A percentile compares a stretch with the other conserved stretches of the same genome.
phyloP scores from a whole-genome alignment of 805 yeast species.

The Yarrowia hollandica region DNA sequence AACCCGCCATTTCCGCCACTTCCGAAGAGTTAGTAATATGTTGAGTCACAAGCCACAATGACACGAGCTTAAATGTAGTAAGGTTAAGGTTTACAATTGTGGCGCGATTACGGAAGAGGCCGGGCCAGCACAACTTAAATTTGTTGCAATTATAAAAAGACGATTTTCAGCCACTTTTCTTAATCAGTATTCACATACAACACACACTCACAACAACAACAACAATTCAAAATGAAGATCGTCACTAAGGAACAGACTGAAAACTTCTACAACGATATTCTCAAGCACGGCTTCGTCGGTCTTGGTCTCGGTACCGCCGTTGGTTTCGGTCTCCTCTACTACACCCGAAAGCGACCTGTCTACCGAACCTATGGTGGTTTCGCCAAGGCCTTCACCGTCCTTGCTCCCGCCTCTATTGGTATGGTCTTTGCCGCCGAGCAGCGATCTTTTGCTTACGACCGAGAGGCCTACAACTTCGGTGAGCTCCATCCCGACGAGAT shows the following conservation, averaged over 20 bases:
- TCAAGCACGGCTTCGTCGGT: constrained; percentile 64
- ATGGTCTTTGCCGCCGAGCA: constrained; percentile 69
- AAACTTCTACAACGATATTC: constrained; percentile 61
- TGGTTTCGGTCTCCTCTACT: constrained; percentile 56
- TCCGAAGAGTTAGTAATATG: constrained; percentile 6
- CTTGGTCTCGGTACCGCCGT: constrained; percentile 54
- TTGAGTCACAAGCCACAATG: constrained; percentile 26
- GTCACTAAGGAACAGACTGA: constrained; percentile 62
- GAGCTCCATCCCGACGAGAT: constrained; percentile 47
- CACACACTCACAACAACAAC: neutral
- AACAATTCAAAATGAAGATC: constrained; percentile 56
- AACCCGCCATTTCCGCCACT: constrained; percentile 15
- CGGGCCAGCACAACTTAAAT: constrained; percentile 23
- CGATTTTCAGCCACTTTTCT: constrained; percentile 20
- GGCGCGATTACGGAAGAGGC: constrained; percentile 28
- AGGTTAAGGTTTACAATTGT: neutral
- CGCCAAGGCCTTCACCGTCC: constrained; percentile 59
- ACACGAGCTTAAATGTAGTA: neutral
- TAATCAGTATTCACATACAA: neutral
- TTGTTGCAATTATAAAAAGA: neutral
- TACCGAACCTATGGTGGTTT: constrained; percentile 30
- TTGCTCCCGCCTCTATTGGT: constrained; percentile 64
- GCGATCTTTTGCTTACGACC: constrained; percentile 68
- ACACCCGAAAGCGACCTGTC: constrained; percentile 47
- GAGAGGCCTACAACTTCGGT: constrained; percentile 55